phyloP scores from a whole-genome alignment of 371 early-diverging fungal genomes.

The Paraphysoderma sedebokerense region DNA sequence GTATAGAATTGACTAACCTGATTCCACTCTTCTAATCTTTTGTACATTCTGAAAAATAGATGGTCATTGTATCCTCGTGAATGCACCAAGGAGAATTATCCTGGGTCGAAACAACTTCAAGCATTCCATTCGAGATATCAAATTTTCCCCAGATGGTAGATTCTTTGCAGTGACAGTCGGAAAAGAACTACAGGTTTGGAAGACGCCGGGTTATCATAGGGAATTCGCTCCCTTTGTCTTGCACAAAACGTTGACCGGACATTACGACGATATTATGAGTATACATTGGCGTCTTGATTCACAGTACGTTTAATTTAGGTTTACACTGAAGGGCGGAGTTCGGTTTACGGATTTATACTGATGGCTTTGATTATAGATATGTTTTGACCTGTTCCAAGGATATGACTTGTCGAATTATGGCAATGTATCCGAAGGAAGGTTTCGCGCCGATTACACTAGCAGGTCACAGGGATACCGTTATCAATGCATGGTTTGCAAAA shows the following conservation, averaged over 20 bases:
- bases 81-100: conserved; percentile 60
- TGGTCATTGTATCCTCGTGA: conserved; percentile 73
- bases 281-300: conserved; percentile 79
- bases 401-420: conserved; percentile 71
- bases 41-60: too few relatives aligned
- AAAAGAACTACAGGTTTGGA: conserved; percentile 78
- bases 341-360: not conserved
- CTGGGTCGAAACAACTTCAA: conserved; percentile 81
- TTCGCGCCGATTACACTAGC: conserved; percentile 51
- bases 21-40: too few relatives aligned
- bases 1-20: too few relatives aligned
- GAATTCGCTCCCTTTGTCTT: conserved; percentile 86
- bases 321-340: not conserved
- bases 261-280: conserved; percentile 71
- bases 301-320: conserved; percentile 11
- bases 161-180: conserved; percentile 74
- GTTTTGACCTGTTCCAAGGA: conserved; percentile 75
- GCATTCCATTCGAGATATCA: conserved; percentile 48
- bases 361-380: conserved; percentile 17
- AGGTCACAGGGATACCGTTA: conserved; percentile 70
- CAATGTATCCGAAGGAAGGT: conserved; percentile 35
- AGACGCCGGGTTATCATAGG: conserved; percentile 70
- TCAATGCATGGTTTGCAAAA: conserved; percentile 80
- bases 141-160: conserved; percentile 43
- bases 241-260: conserved; percentile 56